phyloP scores from a whole-genome alignment of 225 moss, liverwort and hornwort genomes.

The Anthoceros angustus region DNA sequence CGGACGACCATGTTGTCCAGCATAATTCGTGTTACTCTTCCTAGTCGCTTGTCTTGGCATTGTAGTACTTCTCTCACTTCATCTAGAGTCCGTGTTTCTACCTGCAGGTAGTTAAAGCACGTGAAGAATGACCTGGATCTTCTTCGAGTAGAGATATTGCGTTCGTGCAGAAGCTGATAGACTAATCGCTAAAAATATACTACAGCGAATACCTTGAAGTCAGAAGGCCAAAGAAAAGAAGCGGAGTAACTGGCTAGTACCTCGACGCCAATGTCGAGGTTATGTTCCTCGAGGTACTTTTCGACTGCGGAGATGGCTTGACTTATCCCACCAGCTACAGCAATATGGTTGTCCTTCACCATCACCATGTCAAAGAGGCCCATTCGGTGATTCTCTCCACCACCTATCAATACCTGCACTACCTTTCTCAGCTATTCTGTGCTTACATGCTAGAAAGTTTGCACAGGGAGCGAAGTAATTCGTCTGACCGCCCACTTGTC shows the following conservation, averaged over 20 bases:
- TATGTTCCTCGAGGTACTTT: slow-evolving; percentile 40
- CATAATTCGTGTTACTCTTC: slow-evolving; percentile 75
- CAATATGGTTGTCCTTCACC: slow-evolving; percentile 90
- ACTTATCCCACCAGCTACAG: slow-evolving; percentile 75
- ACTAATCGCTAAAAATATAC: too few species aligned
- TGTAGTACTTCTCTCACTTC: slow-evolving; percentile 78
- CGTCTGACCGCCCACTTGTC: slow-evolving; percentile 87
- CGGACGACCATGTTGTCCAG: slow-evolving; percentile 87
- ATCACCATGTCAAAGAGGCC: slow-evolving; percentile 93
- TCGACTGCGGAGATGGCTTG: slow-evolving; percentile 77
- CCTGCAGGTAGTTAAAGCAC: slow-evolving; percentile 13
- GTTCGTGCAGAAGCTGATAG: background rate
- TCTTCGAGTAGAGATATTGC: background rate
- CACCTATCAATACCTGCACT: slow-evolving; percentile 76
- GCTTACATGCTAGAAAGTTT: background rate
- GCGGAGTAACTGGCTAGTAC: slow-evolving; percentile 12
- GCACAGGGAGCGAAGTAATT: background rate
- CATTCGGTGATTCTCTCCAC: slow-evolving; percentile 95
- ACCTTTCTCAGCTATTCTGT: background rate
- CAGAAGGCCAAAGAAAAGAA: too few species aligned
- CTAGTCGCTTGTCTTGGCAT: slow-evolving; percentile 40
- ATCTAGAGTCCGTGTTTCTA: slow-evolving; percentile 79
- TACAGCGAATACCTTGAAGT: too few species aligned
- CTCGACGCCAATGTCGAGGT: slow-evolving; percentile 75
- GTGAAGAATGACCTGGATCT: background rate